A percentile compares a stretch with the other conserved stretches of the same genome.
Conservation (phyloP, 352 stramenopile genomes). For the Globisporangium yorkense region DNA sequence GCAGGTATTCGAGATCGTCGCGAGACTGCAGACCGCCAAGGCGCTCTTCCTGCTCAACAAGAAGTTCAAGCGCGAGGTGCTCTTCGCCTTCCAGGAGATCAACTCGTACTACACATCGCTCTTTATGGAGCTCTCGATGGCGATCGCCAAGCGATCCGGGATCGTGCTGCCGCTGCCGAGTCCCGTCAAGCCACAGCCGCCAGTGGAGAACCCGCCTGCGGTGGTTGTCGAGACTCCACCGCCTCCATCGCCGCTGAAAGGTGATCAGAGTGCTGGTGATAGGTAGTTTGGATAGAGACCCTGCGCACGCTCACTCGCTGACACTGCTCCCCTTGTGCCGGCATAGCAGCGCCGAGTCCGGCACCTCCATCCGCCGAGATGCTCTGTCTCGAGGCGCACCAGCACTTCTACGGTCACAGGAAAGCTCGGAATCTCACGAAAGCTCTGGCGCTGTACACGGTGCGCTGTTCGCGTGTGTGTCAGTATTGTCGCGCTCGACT, state of each 20-base stretch:
- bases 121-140: conserved; percentile 80
- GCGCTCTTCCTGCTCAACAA: conserved; percentile 57
- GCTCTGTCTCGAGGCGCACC: conserved; percentile 56
- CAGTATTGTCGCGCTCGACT: no score
- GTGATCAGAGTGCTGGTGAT: background rate
- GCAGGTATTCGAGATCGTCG: conserved; percentile 49
- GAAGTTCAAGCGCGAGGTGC: conserved; percentile 66
- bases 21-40: conserved; percentile 48
- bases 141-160: conserved; percentile 43
- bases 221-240: background rate
- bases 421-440: conserved; percentile 25
- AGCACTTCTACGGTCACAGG: conserved; percentile 60
- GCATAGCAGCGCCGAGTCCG: background rate
- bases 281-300: background rate
- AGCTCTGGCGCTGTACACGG: conserved; percentile 52
- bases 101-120: conserved; percentile 82
- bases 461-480: conserved; percentile 10
- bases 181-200: conserved; percentile 19
- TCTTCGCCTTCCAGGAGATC: conserved; percentile 83
- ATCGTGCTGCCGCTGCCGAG: conserved; percentile 45
- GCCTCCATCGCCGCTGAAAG: background rate
- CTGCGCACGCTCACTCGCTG: background rate
- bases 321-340: background rate
- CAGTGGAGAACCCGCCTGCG: conserved; percentile 8
- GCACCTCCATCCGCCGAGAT: conserved; percentile 10